These are phyloP conservation scores for Terana coerulea DNA, from an alignment of 768 basidiomycete genomes.

Conservation along the genomic window DNA sequence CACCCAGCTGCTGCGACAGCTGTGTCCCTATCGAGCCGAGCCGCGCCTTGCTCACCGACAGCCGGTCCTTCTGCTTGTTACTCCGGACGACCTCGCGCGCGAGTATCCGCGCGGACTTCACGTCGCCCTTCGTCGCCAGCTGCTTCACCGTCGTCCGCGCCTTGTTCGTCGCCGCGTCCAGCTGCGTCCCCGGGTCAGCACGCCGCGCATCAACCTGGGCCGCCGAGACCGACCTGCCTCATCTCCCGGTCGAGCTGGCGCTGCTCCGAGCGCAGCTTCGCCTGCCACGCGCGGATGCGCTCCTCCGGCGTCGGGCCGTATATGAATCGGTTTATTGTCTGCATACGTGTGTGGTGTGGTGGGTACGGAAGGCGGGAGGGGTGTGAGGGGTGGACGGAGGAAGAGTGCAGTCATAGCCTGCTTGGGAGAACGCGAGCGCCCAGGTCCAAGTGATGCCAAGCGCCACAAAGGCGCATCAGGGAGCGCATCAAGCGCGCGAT, in stretches of 20 bases:
- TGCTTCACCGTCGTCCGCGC: conserved; percentile 80
- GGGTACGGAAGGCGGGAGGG: background rate
- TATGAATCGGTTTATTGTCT: conserved; percentile 86
- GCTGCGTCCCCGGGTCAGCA: conserved; percentile 38
- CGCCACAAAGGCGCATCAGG: background rate
- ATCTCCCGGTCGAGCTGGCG: conserved; percentile 90
- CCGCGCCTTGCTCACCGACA: conserved; percentile 90
- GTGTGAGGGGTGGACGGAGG: background rate
- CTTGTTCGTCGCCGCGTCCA: conserved; percentile 80
- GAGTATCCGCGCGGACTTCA: conserved; percentile 88
- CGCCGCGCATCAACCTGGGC: background rate
- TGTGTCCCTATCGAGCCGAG: conserved; percentile 89
- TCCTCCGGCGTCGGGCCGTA: conserved; percentile 98
- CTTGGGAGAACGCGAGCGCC: background rate
- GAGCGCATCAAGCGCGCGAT: background rate
- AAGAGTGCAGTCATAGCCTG: background rate
- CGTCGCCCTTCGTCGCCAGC: conserved; percentile 86
- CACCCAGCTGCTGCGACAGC: conserved; percentile 88
- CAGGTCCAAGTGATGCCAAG: background rate
- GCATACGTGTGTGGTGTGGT: conserved; percentile 43
- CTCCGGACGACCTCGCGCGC: conserved; percentile 94
- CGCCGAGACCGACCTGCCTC: conserved; percentile 69
- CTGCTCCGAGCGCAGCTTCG: conserved; percentile 76
- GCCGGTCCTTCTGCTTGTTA: conserved; percentile 88
- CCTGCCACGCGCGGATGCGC: conserved; percentile 87